These are phyloP conservation scores for Cercospora sesami DNA, from an alignment of 2,329 filamentous ascomycete genomes.

Conservation along the genomic window DNA sequence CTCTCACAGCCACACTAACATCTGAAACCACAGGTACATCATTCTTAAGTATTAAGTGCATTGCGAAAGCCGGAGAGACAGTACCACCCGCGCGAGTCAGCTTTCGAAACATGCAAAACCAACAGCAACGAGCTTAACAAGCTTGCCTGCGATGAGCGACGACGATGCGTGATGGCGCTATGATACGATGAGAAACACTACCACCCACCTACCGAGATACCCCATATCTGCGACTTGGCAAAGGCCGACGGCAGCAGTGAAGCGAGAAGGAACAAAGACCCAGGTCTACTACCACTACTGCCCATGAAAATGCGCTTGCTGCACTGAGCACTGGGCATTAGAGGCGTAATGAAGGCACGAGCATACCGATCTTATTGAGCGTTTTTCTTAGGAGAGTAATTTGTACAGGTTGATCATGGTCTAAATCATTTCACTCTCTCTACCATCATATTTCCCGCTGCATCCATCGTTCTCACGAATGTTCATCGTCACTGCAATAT, in stretches of 20 bases:
- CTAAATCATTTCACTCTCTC: neutral
- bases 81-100: neutral
- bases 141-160: neutral
- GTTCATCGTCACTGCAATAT: neutral
- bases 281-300: neutral
- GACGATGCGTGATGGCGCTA: neutral
- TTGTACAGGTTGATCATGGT: neutral
- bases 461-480: neutral
- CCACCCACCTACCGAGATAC: conserved; percentile 8
- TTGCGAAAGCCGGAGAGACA: neutral
- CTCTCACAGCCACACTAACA: conserved; percentile 5
- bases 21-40: conserved; percentile 63
- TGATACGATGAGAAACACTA: conserved; percentile 1
- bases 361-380: conserved; percentile 3
- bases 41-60: conserved; percentile 77
- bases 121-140: neutral
- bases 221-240: conserved; percentile 9
- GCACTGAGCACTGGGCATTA: conserved; percentile 4
- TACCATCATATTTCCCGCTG: no score
- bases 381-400: neutral
- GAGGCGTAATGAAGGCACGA: conserved; percentile 13
- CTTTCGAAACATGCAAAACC: neutral
- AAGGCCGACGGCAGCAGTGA: neutral
- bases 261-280: neutral
- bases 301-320: conserved; percentile 5